Evolutionary conservation across 495 filamentous ascomycete genomes (phyloP).

Genomic region (Penicillium pulvis): DNA sequence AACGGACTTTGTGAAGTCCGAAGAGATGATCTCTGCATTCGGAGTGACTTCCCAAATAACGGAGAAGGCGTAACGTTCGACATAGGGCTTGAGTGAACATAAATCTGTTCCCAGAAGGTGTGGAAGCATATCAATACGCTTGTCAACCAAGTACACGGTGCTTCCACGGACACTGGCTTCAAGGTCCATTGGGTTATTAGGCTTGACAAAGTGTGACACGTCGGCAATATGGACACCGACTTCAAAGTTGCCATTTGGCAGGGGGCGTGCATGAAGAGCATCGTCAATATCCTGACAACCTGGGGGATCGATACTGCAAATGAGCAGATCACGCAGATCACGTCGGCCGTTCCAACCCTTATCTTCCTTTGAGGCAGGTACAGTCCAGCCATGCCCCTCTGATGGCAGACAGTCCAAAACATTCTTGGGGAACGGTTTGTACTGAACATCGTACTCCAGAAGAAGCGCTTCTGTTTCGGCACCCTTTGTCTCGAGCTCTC

Average conservation of each 20-base stretch:
- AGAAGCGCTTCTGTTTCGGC: slow-evolving; percentile 95
- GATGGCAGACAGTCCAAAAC: slow-evolving; percentile 89
- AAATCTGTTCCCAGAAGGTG: slow-evolving; percentile 93
- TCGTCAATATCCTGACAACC: slow-evolving; percentile 99
- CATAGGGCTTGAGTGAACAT: slow-evolving; percentile 95
- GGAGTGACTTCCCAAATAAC: slow-evolving; percentile 89
- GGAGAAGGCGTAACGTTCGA: slow-evolving; percentile 96
- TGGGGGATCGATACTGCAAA: slow-evolving; percentile 96
- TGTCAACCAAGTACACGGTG: slow-evolving; percentile 96
- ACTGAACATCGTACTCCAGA: slow-evolving; percentile 95
- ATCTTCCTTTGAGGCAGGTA: slow-evolving; percentile 73
- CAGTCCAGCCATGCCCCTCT: slow-evolving; percentile 93
- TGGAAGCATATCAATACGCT: slow-evolving; percentile 98
- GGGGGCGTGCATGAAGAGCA: slow-evolving; percentile 79
- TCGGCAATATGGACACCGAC: slow-evolving; percentile 99
- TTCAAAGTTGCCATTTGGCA: slow-evolving; percentile 94
- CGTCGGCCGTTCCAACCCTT: slow-evolving; percentile 81
- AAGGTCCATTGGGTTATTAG: slow-evolving; percentile 93
- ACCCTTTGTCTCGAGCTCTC: slow-evolving; percentile 90
- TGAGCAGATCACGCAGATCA: slow-evolving; percentile 81
- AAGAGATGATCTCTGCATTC: slow-evolving; percentile 79
- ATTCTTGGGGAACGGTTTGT: slow-evolving; percentile 92
- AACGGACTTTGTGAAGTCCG: slow-evolving; percentile 91
- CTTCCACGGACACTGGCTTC: slow-evolving; percentile 93
- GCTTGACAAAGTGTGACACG: slow-evolving; percentile 97